Base-by-base conservation (phyloP, 2,329 filamentous ascomycete genomes). In the Stachybotrys echinatus region DNA sequence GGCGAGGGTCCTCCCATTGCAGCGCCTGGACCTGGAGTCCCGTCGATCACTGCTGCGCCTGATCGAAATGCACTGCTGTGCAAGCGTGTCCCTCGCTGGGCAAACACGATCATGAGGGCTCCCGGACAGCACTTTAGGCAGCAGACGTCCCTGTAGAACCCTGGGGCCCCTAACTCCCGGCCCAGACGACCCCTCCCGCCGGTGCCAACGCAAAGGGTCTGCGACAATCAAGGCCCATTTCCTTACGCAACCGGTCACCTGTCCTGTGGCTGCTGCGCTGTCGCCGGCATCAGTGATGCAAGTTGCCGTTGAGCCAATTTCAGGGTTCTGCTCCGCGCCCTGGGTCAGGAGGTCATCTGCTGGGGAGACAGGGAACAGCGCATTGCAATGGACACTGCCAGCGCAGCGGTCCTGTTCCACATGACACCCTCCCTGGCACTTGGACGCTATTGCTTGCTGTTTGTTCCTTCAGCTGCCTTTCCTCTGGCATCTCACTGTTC, bases 181-280 rank as follows among this genome's bases (percentile, higher is more conserved):
- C 39, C 10, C 31, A 37, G 34, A 12, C 17, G 17, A 21, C 39
- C 42, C 42, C 45, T 38, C 20, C 42, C 18, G 47, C 38, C 31
- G 27, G 27, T 51, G 49, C 49, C 49, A 51, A 23, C 49, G 14
- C 49, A 51, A 51, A 50, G 48, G 48, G 48, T 51, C 49, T 51
- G 45, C 45, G 49, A 51, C 49, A 51, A 23, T n/a, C 12, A 19
- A 22, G 42, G 23, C 22, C 22, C 8, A 8, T 45, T 21, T 22
- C 23, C 42, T 45, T 17, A 23, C 17, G 12, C 22, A 22, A 45
- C 19, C 17, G 18, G n/a, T 45, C 20, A n/a, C 20, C 22, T 45
- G n/a, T 21, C 18, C 42, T 17, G 18, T 23, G 40, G 22, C 19
- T 43, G 19, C 17, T 43, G 40, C 40, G n/a, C 19, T 23, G 22